Evolutionary conservation across 345 rosid species (phyloP).

Genomic region (Eucalyptus cloeziana): DNA sequence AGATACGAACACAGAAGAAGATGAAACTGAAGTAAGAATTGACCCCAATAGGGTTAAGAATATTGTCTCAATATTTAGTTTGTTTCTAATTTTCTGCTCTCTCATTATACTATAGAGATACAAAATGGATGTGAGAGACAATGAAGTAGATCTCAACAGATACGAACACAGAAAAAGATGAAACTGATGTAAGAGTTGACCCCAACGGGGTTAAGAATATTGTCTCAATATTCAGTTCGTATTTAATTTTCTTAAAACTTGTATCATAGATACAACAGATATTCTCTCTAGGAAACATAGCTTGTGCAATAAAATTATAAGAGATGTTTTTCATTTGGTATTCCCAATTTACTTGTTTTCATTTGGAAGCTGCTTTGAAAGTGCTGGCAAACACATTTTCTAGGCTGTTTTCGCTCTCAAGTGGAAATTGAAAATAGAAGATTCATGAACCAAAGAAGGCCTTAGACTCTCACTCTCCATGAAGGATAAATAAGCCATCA

Average conservation of each 20-base stretch:
- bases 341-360: background rate
- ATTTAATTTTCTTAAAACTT: background rate
- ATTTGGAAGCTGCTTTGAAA: background rate
- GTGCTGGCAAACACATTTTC: background rate
- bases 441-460: background rate
- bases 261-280: background rate
- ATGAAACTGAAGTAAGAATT: background rate
- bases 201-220: background rate
- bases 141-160: background rate
- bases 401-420: background rate
- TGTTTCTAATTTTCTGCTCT: background rate
- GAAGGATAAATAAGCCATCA: background rate
- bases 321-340: background rate
- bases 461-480: background rate
- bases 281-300: background rate
- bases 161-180: background rate
- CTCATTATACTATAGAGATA: background rate
- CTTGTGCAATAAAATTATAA: background rate
- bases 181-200: background rate
- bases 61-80: background rate
- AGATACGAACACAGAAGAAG: background rate
- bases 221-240: background rate
- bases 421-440: background rate
- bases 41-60: background rate
- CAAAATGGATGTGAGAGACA: background rate